Evolutionary conservation across 2,329 filamentous ascomycete species (phyloP), one percentile per base, ranked within the genome.

Genomic region (Thelonectria olida): DNA sequence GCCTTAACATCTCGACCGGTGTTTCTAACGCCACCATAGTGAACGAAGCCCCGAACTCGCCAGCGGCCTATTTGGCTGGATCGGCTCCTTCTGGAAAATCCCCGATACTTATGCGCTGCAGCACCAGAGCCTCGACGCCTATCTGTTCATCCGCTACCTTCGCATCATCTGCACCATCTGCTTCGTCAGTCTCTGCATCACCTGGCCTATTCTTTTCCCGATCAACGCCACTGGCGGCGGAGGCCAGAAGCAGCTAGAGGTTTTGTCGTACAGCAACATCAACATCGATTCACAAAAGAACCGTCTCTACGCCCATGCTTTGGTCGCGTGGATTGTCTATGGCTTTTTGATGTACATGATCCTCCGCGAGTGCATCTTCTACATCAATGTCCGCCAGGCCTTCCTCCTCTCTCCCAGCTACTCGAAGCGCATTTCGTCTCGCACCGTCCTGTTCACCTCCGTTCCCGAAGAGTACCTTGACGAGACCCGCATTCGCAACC

Each of bases 381-480:
- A 93, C 77, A 92, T 97, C 80, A 97, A 97, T 71, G 80, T 98
- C 53, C 92, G 95, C 66, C 96, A 98, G 79, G 95, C 95, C 1
- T 98, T 96, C 80, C 87, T 94, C n/a, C 84, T 97, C 58, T 92
- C 93, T 2, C 93, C 92, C 1, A 83, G 91, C 51, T 95, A 97
- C 73, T 87, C 93, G 25, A 90, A 89, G 67, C 90, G 94, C 17
- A 88, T 98, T 41, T 97, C 95, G 0, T 93, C 94, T 0, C 88
- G 93, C 25, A 97, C 94, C 1, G 93, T 98, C 7, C 86, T 99
- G n/a, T 97, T 97, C 76, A 91, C 93, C 1, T 91, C 91, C 2
- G 92, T 97, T 1, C 94, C 95, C 0, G 80, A 87, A 34, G 85
- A 90, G 4, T 96, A 94, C 63, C 84, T 95, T 28, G 86, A 92